These are phyloP conservation scores for Colletotrichum coccodes DNA, from an alignment of 2,329 filamentous ascomycete genomes.

Conservation along the genomic window DNA sequence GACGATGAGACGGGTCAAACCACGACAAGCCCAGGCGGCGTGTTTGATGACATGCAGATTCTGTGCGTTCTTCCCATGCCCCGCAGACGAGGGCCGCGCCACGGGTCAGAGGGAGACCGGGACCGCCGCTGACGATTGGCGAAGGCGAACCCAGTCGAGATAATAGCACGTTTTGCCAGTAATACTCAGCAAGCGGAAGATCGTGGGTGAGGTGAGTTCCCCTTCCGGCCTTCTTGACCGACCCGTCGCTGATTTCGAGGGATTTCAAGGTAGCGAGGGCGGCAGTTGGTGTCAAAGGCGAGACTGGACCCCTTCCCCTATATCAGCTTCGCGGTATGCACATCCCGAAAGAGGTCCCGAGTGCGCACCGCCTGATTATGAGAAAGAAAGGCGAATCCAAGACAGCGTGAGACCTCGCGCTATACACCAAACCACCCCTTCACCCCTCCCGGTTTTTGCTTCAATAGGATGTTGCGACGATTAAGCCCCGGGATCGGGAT, in stretches of 20 bases:
- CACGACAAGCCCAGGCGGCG: not conserved
- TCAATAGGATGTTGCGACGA: slow-evolving; percentile 16
- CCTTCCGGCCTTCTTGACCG: not conserved
- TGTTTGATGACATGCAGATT: slow-evolving; percentile 21
- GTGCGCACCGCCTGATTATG: not conserved
- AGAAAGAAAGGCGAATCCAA: slow-evolving; percentile 3
- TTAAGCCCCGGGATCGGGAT: slow-evolving; percentile 18
- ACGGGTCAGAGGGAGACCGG: slow-evolving; percentile 1
- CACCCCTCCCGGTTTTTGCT: not conserved
- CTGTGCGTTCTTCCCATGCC: not conserved
- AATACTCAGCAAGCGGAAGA: not conserved
- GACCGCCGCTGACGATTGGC: not conserved
- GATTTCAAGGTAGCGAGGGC: not conserved
- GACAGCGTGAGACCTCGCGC: slow-evolving; percentile 12
- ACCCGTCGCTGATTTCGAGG: too few relatives aligned
- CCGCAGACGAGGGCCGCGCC: slow-evolving; percentile 1
- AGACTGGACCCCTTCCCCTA: not conserved
- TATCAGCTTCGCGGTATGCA: not conserved
- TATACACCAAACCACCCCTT: slow-evolving; percentile 9
- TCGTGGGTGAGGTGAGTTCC: slow-evolving; percentile 10
- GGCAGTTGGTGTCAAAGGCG: not conserved
- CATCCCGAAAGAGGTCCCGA: slow-evolving; percentile 23
- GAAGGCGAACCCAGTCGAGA: not conserved
- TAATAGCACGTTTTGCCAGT: not conserved
- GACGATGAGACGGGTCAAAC: slow-evolving; percentile 18